phyloP scores from a whole-genome alignment of 1,284 basidiomycete genomes.

The Heliocybe sulcata region DNA sequence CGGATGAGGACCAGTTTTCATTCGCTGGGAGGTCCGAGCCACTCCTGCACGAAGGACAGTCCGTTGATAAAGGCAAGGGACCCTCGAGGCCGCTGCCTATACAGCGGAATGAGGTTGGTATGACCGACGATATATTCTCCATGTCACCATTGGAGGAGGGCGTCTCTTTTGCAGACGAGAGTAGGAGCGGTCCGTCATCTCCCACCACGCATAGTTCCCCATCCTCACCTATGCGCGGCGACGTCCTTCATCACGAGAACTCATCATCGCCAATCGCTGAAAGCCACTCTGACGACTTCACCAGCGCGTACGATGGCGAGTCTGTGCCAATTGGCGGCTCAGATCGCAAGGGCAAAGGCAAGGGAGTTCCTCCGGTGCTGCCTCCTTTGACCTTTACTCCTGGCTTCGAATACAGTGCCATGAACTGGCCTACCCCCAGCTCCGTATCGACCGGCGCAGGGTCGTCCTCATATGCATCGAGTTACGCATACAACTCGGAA shows the following conservation, averaged over 20 bases:
- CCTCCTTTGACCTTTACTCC: conserved; percentile 57
- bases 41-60: conserved; percentile 2
- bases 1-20: conserved; percentile 6
- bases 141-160: conserved; percentile 18
- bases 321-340: conserved; percentile 14
- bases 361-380: conserved; percentile 50
- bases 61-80: conserved; percentile 40
- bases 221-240: neutral
- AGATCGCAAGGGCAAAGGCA: conserved; percentile 44
- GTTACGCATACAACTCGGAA: neutral
- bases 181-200: conserved; percentile 4
- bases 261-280: neutral
- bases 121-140: conserved; percentile 31
- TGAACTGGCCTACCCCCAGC: conserved; percentile 30
- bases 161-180: conserved; percentile 11
- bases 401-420: conserved; percentile 34
- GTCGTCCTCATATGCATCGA: conserved; percentile 37
- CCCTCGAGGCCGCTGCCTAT: conserved; percentile 40
- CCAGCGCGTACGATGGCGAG: conserved; percentile 4
- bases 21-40: conserved; percentile 10
- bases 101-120: conserved; percentile 19
- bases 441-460: conserved; percentile 31
- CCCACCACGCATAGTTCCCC: conserved; percentile 2
- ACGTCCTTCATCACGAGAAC: neutral
- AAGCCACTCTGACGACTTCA: neutral